Evolutionary conservation across 2,329 filamentous ascomycete species (phyloP).

Genomic region (Botrytis deweyae): DNA sequence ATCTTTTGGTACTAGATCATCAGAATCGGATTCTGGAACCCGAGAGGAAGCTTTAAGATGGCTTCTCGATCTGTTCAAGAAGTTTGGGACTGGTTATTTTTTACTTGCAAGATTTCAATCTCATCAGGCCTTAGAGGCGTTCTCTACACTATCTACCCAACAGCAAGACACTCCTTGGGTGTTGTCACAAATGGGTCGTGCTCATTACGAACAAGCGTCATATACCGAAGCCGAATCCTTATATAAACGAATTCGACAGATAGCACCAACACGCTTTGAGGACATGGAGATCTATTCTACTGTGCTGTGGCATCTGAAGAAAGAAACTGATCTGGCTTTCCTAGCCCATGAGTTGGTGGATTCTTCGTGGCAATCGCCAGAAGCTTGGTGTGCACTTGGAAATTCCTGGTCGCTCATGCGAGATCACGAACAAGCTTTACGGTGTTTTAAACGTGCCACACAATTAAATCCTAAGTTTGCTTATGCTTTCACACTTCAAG

Average conservation of each 20-base stretch:
- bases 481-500: conserved; percentile 93
- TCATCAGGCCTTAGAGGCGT: conserved; percentile 71
- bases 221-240: conserved; percentile 85
- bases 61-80: conserved; percentile 77
- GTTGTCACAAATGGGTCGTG: conserved; percentile 83
- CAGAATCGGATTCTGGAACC: conserved; percentile 55
- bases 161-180: conserved; percentile 95
- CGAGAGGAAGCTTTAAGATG: conserved; percentile 74
- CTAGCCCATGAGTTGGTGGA: conserved; percentile 89
- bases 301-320: conserved; percentile 96
- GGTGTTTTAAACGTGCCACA: conserved; percentile 91
- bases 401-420: conserved; percentile 91
- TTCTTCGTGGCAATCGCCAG: conserved; percentile 80
- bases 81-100: conserved; percentile 78
- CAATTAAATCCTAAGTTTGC: conserved; percentile 88
- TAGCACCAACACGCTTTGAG: conserved; percentile 79
- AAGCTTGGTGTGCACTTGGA: conserved; percentile 93
- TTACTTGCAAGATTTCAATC: conserved; percentile 77
- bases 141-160: conserved; percentile 65
- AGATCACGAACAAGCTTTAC: conserved; percentile 91
- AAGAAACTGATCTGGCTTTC: conserved; percentile 87
- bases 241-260: conserved; percentile 74
- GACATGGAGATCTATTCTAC: conserved; percentile 99
- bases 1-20: conserved; percentile 33
- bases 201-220: conserved; percentile 84